These are phyloP conservation scores for Solanum appendiculatum DNA, from an alignment of 257 asterid species.

Conservation along the genomic window DNA sequence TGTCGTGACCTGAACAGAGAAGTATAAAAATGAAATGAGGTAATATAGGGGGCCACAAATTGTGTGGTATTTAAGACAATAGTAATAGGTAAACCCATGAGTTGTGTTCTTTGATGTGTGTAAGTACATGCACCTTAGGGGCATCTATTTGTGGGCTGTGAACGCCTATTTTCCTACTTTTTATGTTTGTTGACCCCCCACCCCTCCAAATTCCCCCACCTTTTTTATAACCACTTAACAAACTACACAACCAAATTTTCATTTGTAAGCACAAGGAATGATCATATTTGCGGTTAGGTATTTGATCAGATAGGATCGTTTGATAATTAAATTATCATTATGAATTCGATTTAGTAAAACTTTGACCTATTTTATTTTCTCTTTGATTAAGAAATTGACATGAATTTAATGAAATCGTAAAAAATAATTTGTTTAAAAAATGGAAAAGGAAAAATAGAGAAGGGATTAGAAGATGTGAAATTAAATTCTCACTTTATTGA, in stretches of 20 bases:
- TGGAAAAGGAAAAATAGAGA: no score
- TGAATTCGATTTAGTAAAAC: neutral
- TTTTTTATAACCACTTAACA: neutral
- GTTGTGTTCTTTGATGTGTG: neutral
- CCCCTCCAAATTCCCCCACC: neutral
- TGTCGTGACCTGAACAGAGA: fast-evolving
- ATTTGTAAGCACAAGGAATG: no score
- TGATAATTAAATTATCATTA: neutral
- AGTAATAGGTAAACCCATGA: neutral
- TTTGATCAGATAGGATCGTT: neutral
- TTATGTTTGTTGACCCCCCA: neutral
- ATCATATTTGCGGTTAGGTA: no score
- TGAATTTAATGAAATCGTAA: no score
- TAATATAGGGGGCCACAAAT: neutral
- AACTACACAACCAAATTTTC: neutral
- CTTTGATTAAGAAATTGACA: no score
- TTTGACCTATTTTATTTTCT: no score
- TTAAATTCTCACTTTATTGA: no score
- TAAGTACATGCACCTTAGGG: neutral
- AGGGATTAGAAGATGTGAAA: neutral
- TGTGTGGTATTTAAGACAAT: neutral
- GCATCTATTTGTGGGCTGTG: neutral
- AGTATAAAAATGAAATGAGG: neutral
- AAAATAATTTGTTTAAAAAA: no score
- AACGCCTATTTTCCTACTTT: constrained; percentile 5